phyloP scores from a whole-genome alignment of 2,329 filamentous ascomycete genomes.

The Purpureocillium lavendulum region DNA sequence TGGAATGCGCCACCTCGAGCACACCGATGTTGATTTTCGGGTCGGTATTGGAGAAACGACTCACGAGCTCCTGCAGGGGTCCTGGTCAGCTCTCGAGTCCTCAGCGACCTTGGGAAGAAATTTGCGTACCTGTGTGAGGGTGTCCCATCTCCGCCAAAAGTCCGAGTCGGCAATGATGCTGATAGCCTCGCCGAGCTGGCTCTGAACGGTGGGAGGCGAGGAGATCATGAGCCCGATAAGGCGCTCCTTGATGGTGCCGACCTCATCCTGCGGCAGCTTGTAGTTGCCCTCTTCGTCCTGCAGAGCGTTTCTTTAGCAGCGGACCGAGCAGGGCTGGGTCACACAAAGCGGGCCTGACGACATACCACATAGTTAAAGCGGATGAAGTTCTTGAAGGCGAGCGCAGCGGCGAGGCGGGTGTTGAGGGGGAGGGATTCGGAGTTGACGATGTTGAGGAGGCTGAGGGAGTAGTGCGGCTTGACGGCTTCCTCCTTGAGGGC shows the following conservation, averaged over 20 bases:
- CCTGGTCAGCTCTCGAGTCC: slow-evolving; percentile 3
- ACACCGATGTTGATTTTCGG: slow-evolving; percentile 86
- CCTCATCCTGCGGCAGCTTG: slow-evolving; percentile 76
- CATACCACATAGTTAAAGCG: slow-evolving; percentile 80
- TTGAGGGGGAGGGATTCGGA: slow-evolving; percentile 63
- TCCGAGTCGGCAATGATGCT: slow-evolving; percentile 97
- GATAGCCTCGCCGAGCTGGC: slow-evolving; percentile 91
- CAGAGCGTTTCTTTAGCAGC: slow-evolving; percentile 8
- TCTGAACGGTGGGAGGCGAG: slow-evolving; percentile 78
- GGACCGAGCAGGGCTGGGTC: slow-evolving; percentile 4
- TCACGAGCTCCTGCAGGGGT: slow-evolving; percentile 65
- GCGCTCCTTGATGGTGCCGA: slow-evolving; percentile 85
- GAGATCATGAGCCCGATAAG: slow-evolving; percentile 95
- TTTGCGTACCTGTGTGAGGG: slow-evolving; percentile 64
- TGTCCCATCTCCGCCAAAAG: slow-evolving; percentile 94
- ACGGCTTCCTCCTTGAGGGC: slow-evolving; percentile 70
- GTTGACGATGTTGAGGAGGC: slow-evolving; percentile 83
- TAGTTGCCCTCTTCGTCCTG: slow-evolving; percentile 89
- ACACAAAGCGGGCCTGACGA: slow-evolving; percentile 10
- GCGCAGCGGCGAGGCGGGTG: slow-evolving; percentile 76
- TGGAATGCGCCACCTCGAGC: slow-evolving; percentile 93
- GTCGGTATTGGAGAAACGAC: slow-evolving; percentile 73
- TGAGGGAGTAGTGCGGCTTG: slow-evolving; percentile 81
- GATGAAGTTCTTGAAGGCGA: slow-evolving; percentile 99
- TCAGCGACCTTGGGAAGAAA: background rate